Evolutionary conservation across 768 basidiomycete species (phyloP).

Genomic region (Pulveroboletus sp.): DNA sequence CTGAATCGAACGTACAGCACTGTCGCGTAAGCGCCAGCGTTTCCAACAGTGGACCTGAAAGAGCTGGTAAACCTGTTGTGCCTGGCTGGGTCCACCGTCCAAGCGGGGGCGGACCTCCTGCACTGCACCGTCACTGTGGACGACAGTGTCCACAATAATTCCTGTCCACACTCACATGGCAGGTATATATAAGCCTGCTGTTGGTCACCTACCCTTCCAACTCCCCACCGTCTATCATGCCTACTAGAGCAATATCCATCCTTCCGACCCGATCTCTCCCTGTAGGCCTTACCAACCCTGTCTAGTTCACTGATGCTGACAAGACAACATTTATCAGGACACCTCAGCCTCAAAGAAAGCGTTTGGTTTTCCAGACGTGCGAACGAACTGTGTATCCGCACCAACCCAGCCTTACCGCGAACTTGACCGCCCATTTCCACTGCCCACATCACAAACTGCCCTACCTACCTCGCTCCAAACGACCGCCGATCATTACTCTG

Average conservation of each 20-base stretch:
- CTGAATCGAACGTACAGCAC: background rate
- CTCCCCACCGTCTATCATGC: conserved; percentile 5
- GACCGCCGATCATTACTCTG: background rate
- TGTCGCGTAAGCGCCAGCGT: background rate
- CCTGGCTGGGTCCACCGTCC: background rate
- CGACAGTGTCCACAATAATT: conserved; percentile 10
- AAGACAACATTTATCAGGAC: conserved; percentile 3
- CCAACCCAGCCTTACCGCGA: background rate
- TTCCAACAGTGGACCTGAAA: conserved; percentile 7
- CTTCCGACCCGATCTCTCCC: conserved; percentile 1
- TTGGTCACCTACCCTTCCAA: background rate
- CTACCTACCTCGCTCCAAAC: background rate
- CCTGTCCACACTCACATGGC: conserved; percentile 4
- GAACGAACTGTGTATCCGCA: background rate
- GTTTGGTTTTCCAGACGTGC: background rate
- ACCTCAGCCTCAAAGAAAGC: conserved; percentile 1
- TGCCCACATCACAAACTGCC: background rate
- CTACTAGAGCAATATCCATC: background rate
- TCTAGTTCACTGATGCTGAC: background rate
- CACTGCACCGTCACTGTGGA: conserved; percentile 1
- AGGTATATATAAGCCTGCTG: conserved; percentile 10
- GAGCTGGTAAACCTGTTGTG: background rate
- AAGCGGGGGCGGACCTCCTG: background rate
- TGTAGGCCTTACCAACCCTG: background rate
- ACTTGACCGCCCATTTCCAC: background rate